phyloP scores from a whole-genome alignment of 768 basidiomycete genomes.

The Suillus alpinus region DNA sequence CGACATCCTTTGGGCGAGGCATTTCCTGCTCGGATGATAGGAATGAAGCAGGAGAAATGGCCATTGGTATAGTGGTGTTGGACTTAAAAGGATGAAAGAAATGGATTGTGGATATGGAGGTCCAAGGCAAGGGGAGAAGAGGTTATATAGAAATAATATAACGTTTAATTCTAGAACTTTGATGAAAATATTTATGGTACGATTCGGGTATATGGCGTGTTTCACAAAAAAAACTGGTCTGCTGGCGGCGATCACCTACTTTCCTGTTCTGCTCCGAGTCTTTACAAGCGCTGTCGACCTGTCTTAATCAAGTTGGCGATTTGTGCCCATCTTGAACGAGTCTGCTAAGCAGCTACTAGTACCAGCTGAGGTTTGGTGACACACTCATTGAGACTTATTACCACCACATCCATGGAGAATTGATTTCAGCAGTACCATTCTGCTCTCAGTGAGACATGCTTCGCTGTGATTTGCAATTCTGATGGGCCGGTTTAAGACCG shows the following conservation, averaged over 20 bases:
- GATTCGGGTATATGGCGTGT: slow-evolving; percentile 29
- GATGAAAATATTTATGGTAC: slow-evolving; percentile 26
- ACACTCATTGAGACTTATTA: no score
- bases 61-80: slow-evolving; percentile 16
- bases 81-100: not conserved
- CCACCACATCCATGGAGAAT: no score
- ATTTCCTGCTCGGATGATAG: slow-evolving; percentile 16
- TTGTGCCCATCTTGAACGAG: no score
- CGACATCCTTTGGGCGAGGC: slow-evolving; percentile 85
- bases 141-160: slow-evolving; percentile 32
- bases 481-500: not conserved
- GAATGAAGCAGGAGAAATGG: slow-evolving; percentile 16
- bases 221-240: slow-evolving; percentile 15
- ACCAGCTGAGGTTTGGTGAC: no score
- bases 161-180: slow-evolving; percentile 12
- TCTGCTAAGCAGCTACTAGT: no score
- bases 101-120: not conserved
- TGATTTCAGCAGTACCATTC: not conserved
- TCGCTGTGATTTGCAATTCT: not conserved
- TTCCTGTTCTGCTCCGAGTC: not conserved
- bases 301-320: not conserved
- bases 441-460: not conserved
- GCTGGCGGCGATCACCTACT: not conserved
- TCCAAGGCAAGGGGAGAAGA: not conserved
- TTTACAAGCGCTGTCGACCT: not conserved